Evolutionary conservation across 345 rosid species (phyloP).

Genomic region (Atalantia buxifolia): DNA sequence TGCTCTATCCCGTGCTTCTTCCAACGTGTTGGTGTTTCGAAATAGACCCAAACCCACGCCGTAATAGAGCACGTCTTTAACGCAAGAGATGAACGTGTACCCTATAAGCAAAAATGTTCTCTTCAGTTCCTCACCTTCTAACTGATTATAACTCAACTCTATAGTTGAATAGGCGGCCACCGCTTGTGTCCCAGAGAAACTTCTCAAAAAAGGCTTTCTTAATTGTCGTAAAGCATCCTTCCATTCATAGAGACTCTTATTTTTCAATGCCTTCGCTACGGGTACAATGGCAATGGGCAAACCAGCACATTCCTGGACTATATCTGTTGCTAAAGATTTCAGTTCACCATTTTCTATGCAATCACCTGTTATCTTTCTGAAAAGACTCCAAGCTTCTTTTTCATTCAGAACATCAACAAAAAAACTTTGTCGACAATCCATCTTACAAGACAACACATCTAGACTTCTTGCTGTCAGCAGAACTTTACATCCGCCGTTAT

Average conservation of each 20-base stretch:
- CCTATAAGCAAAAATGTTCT: constrained; percentile 20
- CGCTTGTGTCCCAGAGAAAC: background rate
- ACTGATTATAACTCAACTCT: constrained; percentile 19
- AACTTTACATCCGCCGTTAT: background rate
- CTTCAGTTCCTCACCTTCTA: constrained; percentile 17
- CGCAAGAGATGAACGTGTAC: background rate
- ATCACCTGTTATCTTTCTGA: too few relatives aligned
- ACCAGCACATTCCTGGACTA: constrained; percentile 22
- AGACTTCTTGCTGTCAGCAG: too few relatives aligned
- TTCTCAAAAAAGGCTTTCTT: background rate
- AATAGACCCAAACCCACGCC: constrained; percentile 27
- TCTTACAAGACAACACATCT: too few relatives aligned
- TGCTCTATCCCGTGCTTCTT: constrained; percentile 6
- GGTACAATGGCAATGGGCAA: constrained; percentile 27
- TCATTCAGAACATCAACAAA: too few relatives aligned
- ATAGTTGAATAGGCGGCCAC: background rate
- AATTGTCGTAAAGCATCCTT: constrained; percentile 13
- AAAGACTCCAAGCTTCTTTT: too few relatives aligned
- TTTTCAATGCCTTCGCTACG: constrained; percentile 17
- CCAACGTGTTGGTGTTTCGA: background rate
- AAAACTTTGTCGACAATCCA: too few relatives aligned
- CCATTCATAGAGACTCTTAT: constrained; percentile 15
- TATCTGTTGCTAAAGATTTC: constrained; percentile 17
- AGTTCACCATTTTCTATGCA: too few relatives aligned
- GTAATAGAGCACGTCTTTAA: constrained; percentile 9